These are phyloP conservation scores for Annona squamosa DNA, from an alignment of 164 flowering plant genomes.

Conservation along the genomic window DNA sequence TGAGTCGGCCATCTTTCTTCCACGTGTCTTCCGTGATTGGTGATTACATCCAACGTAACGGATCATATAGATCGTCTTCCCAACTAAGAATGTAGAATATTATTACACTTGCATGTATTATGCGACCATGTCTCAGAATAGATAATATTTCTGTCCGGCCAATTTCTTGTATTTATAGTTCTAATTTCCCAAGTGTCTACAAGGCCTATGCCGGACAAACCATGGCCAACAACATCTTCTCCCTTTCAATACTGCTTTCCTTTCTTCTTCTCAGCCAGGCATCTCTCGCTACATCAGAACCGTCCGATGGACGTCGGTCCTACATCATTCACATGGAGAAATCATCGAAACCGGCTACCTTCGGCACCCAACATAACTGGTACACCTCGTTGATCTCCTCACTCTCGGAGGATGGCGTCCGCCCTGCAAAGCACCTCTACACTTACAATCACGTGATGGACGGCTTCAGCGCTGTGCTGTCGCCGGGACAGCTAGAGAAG, in stretches of 20 bases:
- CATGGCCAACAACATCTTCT: constrained; percentile 8
- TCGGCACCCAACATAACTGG: not conserved
- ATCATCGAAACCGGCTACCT: constrained; percentile 2
- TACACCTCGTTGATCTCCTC: not conserved
- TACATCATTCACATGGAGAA: constrained; percentile 7
- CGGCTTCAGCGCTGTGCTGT: constrained; percentile 33
- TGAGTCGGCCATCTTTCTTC: no score
- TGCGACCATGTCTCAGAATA: no score
- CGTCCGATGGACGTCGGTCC: not conserved
- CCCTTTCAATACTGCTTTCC: constrained; percentile 3
- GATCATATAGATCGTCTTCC: no score
- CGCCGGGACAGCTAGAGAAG: constrained; percentile 32
- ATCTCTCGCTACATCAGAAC: constrained; percentile 5
- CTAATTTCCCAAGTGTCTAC: not conserved
- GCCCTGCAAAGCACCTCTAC: constrained; percentile 16
- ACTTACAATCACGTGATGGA: constrained; percentile 14
- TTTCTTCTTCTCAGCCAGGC: constrained; percentile 4
- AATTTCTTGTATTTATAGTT: no score
- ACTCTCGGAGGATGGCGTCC: not conserved
- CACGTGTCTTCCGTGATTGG: no score
- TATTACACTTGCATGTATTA: no score
- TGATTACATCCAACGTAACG: no score
- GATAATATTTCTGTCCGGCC: no score
- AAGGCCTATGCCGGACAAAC: not conserved
- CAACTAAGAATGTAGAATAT: no score